A percentile compares a stretch with the other conserved stretches of the same genome.
Evolutionary conservation across 2,329 filamentous ascomycete genomes (phyloP).

Genomic region (Xylaria sp.): DNA sequence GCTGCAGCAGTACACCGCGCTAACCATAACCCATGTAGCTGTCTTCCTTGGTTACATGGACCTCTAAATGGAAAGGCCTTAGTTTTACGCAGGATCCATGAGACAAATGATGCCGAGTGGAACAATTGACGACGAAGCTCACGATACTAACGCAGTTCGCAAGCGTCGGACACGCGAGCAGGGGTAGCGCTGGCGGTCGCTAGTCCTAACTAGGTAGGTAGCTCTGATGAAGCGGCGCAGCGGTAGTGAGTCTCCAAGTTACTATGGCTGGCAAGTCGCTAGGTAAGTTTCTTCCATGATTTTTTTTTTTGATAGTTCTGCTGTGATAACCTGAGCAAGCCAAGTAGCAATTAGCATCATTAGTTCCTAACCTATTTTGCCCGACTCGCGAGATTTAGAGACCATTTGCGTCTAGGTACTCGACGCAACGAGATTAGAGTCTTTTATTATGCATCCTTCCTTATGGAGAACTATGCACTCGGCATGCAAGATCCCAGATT

Average conservation of each 20-base stretch:
- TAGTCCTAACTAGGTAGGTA: conserved; percentile 10
- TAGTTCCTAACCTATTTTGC: conserved; percentile 2
- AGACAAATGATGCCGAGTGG: too few species aligned
- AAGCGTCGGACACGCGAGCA: conserved; percentile 15
- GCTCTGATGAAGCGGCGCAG: conserved; percentile 18
- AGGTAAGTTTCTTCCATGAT: too few species aligned
- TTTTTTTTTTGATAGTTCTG: too few species aligned
- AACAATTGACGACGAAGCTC: conserved; percentile 24
- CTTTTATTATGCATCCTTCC: conserved; percentile 26
- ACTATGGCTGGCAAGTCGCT: too few species aligned
- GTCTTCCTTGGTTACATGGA: not conserved
- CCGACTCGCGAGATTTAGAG: conserved; percentile 23
- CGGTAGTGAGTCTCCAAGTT: too few species aligned
- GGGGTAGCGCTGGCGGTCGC: not conserved
- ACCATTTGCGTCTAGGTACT: conserved; percentile 24
- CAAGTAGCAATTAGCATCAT: too few species aligned
- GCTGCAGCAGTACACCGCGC: too few species aligned
- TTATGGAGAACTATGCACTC: conserved; percentile 29
- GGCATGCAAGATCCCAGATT: too few species aligned
- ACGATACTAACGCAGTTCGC: conserved; percentile 28
- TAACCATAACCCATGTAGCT: too few species aligned
- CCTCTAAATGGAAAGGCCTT: not conserved
- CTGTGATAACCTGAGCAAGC: too few species aligned
- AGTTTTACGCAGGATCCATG: not conserved
- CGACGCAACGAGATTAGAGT: conserved; percentile 19